Conservation (phyloP, 495 filamentous ascomycete species). For the Astrothelium macrocarpum region DNA sequence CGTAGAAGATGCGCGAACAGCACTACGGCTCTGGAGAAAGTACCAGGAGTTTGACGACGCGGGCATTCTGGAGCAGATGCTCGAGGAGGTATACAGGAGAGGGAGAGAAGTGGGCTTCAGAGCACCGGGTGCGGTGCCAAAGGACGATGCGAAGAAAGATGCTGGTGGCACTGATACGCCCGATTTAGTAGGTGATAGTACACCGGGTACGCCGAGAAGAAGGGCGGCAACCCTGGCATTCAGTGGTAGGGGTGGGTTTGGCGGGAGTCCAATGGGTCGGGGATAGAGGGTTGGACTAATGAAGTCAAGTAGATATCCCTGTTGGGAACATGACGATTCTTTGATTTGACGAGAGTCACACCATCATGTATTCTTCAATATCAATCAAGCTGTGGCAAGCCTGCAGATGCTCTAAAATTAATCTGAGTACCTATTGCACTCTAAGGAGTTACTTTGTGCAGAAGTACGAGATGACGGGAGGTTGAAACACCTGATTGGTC, state of each 20-base stretch:
- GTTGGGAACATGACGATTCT: neutral
- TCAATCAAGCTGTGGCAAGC: no score
- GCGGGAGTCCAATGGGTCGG: conserved; percentile 1
- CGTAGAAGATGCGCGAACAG: conserved; percentile 86
- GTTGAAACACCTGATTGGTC: neutral
- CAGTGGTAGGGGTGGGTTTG: neutral
- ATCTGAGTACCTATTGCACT: no score
- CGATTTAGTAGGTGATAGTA: conserved; percentile 10
- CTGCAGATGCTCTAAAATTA: no score
- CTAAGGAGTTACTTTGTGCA: no score
- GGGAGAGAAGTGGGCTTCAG: conserved; percentile 65
- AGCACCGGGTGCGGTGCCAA: conserved; percentile 41
- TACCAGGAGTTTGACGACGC: conserved; percentile 81
- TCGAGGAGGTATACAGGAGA: conserved; percentile 70
- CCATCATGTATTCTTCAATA: neutral
- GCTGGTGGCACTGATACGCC: conserved; percentile 3
- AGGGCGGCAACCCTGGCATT: conserved; percentile 9
- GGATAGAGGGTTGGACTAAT: neutral
- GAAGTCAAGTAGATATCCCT: neutral
- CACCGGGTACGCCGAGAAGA: conserved; percentile 16
- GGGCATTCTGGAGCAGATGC: conserved; percentile 65
- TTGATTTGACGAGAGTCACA: neutral
- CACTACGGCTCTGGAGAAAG: conserved; percentile 80
- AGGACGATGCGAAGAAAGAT: conserved; percentile 11
- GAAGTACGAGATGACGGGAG: no score